Percentiles rank a stretch among this genome's conserved stretches.
Evolutionary conservation across 2,329 filamentous ascomycete genomes (phyloP).

Genomic region (Gnomoniopsis smithogilvyi): DNA sequence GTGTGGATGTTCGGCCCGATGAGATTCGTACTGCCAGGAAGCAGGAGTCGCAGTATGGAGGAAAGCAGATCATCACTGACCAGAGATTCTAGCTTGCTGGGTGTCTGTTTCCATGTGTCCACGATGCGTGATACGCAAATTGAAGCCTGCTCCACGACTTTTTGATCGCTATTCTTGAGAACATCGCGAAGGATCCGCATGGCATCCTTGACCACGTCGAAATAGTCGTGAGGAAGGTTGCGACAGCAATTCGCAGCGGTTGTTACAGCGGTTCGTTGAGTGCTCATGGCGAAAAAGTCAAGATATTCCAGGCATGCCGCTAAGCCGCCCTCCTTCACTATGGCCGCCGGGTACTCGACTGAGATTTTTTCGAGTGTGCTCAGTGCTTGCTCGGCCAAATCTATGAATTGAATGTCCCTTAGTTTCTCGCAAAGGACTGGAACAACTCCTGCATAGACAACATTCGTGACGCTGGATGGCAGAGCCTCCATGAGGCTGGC

Average conservation of each 20-base stretch:
- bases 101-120: constrained; percentile 90
- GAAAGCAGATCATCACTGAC: constrained; percentile 84
- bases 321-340: constrained; percentile 91
- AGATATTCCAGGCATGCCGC: constrained; percentile 95
- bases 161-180: constrained; percentile 86
- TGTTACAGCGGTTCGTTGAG: constrained; percentile 92
- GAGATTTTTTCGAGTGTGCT: constrained; percentile 98
- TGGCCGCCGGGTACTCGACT: constrained; percentile 88
- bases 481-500: constrained; percentile 98
- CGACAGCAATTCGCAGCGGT: constrained; percentile 98
- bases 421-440: constrained; percentile 93
- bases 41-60: constrained; percentile 79
- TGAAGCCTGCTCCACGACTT: constrained; percentile 94
- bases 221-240: constrained; percentile 92
- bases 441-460: constrained; percentile 96
- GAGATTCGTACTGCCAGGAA: constrained; percentile 92
- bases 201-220: constrained; percentile 85
- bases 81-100: constrained; percentile 85
- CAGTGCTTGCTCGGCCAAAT: constrained; percentile 92
- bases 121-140: constrained; percentile 94
- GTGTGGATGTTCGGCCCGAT: constrained; percentile 95
- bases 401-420: constrained; percentile 94
- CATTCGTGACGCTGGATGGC: constrained; percentile 86
- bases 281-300: constrained; percentile 97
- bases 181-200: constrained; percentile 96